A percentile compares a stretch with the other conserved stretches of the same genome.
Evolutionary conservation across 768 basidiomycete species (phyloP).

Genomic region (Naematelia encephala): DNA sequence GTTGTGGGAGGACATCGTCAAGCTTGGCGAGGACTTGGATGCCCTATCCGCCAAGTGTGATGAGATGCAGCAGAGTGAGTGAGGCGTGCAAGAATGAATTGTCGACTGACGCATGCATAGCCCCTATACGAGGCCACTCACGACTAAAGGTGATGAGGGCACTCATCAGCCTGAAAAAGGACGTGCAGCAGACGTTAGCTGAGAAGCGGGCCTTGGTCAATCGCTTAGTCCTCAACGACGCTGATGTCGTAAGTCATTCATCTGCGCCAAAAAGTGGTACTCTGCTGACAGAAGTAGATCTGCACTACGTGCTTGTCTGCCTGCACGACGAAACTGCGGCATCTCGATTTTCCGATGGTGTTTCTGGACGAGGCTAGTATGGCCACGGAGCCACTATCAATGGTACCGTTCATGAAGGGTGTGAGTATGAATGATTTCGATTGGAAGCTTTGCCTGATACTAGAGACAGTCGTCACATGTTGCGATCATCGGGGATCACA

Average conservation of each 20-base stretch:
- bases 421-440: slow-evolving; percentile 56
- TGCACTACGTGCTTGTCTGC: slow-evolving; percentile 86
- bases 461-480: slow-evolving; percentile 66
- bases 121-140: not conserved
- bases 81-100: not conserved
- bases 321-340: slow-evolving; percentile 59
- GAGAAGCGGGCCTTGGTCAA: not conserved
- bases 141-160: not conserved
- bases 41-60: slow-evolving; percentile 1
- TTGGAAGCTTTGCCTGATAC: not conserved
- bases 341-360: slow-evolving; percentile 82
- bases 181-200: not conserved
- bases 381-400: slow-evolving; percentile 88
- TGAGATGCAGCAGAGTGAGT: slow-evolving; percentile 6
- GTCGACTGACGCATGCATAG: not conserved
- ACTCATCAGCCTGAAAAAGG: not conserved
- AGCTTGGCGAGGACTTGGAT: slow-evolving; percentile 7
- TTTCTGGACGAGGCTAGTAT: slow-evolving; percentile 94
- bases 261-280: slow-evolving; percentile 35
- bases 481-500: slow-evolving; percentile 93
- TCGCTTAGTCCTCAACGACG: slow-evolving; percentile 23
- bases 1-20: slow-evolving; percentile 55
- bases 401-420: slow-evolving; percentile 91
- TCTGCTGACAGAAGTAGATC: slow-evolving; percentile 27
- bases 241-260: slow-evolving; percentile 42